Evolutionary conservation across 2,329 filamentous ascomycete genomes (phyloP).

Genomic region (Myriosclerotinia duriaeana): DNA sequence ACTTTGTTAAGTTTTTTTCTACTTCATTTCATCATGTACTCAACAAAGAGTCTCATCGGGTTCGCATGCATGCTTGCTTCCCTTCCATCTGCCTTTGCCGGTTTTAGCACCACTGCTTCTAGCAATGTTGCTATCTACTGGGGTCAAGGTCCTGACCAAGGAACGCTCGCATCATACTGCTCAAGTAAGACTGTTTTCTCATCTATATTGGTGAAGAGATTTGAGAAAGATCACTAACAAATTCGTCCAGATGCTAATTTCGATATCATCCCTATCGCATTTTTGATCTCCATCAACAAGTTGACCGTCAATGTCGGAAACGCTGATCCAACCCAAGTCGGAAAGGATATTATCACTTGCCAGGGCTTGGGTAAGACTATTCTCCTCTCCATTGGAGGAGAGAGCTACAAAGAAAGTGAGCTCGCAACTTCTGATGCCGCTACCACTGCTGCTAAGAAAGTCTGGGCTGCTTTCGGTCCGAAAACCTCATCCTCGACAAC

Average conservation of each 20-base stretch:
- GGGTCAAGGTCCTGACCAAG: constrained; percentile 45
- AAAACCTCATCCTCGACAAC: constrained; percentile 46
- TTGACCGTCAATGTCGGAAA: constrained; percentile 22
- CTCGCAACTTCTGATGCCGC: constrained; percentile 56
- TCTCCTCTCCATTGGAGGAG: constrained; percentile 69
- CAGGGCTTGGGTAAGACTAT: constrained; percentile 59
- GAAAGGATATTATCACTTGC: constrained; percentile 23
- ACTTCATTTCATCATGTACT: constrained; percentile 23
- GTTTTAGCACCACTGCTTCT: constrained; percentile 45
- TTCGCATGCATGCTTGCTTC: constrained; percentile 20
- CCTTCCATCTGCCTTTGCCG: constrained; percentile 42
- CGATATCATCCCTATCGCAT: constrained; percentile 17
- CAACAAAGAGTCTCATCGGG: constrained; percentile 20
- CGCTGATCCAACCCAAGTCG: constrained; percentile 14
- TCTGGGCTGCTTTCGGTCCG: constrained; percentile 73
- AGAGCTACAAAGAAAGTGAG: constrained; percentile 67
- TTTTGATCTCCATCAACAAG: constrained; percentile 20
- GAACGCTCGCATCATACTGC: constrained; percentile 22
- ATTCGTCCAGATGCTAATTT: constrained; percentile 3
- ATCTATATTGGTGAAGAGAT: not conserved
- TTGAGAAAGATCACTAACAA: not conserved
- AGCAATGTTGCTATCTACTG: constrained; percentile 64
- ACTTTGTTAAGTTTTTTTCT: constrained; percentile 6
- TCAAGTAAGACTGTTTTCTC: constrained; percentile 11
- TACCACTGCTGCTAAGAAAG: constrained; percentile 54